Conservation (phyloP, 768 basidiomycete species). For the Phylloporus sp. region DNA sequence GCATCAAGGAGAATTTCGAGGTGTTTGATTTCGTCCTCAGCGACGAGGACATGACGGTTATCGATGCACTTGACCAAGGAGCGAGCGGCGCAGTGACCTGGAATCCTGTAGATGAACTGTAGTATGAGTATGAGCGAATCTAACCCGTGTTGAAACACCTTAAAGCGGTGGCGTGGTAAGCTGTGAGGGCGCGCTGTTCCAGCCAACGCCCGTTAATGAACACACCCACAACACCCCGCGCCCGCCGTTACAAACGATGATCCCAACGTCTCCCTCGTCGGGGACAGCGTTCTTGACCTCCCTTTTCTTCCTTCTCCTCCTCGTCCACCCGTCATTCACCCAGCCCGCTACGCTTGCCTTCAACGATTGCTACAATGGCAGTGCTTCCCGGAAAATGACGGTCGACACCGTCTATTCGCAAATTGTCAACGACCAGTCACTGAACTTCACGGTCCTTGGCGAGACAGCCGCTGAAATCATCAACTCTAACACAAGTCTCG, state of each 20-base stretch:
- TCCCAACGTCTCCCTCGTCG: slow-evolving; percentile 7
- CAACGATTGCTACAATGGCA: slow-evolving; percentile 64
- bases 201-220: slow-evolving; percentile 21
- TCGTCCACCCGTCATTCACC: slow-evolving; percentile 33
- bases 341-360: slow-evolving; percentile 63
- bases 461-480: slow-evolving; percentile 53
- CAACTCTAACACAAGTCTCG: slow-evolving; percentile 61
- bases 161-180: slow-evolving; percentile 25
- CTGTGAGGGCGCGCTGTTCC: slow-evolving; percentile 4
- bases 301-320: slow-evolving; percentile 9
- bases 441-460: slow-evolving; percentile 77
- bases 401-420: slow-evolving; percentile 74
- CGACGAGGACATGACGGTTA: slow-evolving; percentile 54
- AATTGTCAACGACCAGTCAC: slow-evolving; percentile 43
- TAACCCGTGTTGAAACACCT: neutral
- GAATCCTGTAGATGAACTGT: slow-evolving; percentile 64
- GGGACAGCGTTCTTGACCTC: neutral
- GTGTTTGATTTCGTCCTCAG: slow-evolving; percentile 72
- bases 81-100: slow-evolving; percentile 69
- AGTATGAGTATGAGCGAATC: neutral
- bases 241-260: slow-evolving; percentile 25
- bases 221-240: slow-evolving; percentile 6
- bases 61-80: slow-evolving; percentile 70
- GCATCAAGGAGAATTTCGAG: slow-evolving; percentile 69
- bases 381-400: slow-evolving; percentile 53